A percentile compares a stretch with the other conserved stretches of the same genome.
phyloP scores from a whole-genome alignment of 768 basidiomycete species.

The Collybiopsis luxurians region DNA sequence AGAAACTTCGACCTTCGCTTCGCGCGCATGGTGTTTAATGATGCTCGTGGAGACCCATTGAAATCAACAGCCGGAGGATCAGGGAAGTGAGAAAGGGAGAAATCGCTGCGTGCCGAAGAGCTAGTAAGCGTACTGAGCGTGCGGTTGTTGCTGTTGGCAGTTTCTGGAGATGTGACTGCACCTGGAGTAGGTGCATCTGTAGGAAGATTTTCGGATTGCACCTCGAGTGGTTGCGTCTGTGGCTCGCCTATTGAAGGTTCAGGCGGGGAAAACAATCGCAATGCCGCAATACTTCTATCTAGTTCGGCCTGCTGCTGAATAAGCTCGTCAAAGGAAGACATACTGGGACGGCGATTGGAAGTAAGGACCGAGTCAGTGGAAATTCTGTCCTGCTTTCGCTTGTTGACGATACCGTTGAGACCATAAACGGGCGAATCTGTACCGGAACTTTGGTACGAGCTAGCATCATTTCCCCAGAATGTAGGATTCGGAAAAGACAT shows the following conservation, averaged over 20 bases:
- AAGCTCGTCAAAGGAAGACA: constrained; percentile 47
- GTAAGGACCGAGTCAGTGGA: constrained; percentile 3
- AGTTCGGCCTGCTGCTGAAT: constrained; percentile 62
- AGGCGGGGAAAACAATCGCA: constrained; percentile 42
- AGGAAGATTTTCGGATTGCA: no score
- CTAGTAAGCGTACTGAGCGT: background rate
- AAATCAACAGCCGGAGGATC: constrained; percentile 45
- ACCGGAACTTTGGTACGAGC: constrained; percentile 5
- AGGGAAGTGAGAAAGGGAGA: constrained; percentile 72
- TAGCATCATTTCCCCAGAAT: background rate
- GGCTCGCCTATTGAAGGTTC: constrained; percentile 3
- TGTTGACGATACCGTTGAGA: constrained; percentile 33
- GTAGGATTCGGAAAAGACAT: constrained; percentile 7
- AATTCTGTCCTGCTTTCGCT: constrained; percentile 4
- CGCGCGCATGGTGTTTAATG: background rate
- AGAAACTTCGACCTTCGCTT: background rate
- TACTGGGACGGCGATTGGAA: constrained; percentile 19
- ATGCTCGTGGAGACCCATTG: background rate
- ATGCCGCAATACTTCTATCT: constrained; percentile 59
- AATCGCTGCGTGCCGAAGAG: constrained; percentile 38
- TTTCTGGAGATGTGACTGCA: constrained; percentile 9
- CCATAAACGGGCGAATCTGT: constrained; percentile 45
- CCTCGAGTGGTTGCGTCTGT: no score
- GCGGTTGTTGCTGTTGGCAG: background rate
- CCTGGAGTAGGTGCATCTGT: background rate